Evolutionary conservation across 2,329 filamentous ascomycete species (phyloP).

Genomic region (Sporothrix humicola): DNA sequence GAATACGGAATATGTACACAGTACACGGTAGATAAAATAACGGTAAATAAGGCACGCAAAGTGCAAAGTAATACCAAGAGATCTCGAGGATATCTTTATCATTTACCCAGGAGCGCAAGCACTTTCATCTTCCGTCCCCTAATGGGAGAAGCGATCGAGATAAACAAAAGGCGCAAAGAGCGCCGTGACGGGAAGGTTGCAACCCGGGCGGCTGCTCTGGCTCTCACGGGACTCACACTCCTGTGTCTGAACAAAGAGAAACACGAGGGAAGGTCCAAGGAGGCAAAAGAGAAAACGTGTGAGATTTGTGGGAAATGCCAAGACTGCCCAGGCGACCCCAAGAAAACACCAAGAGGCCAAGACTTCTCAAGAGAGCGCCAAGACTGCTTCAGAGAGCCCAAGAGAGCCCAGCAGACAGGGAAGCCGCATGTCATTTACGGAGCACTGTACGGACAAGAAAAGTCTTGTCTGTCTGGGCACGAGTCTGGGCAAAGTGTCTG

Average conservation of each 20-base stretch:
- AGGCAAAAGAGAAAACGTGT: slow-evolving; percentile 6
- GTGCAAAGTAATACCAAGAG: neutral
- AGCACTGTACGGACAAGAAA: slow-evolving; percentile 8
- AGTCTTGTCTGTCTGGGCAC: neutral
- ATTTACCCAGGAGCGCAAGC: too few relatives aligned
- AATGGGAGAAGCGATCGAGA: neutral
- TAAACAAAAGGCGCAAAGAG: neutral
- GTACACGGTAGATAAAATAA: too few relatives aligned
- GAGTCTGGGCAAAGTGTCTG: neutral
- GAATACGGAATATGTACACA: neutral
- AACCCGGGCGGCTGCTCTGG: neutral
- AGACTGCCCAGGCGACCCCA: neutral
- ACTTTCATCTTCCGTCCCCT: too few relatives aligned
- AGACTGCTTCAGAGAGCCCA: neutral
- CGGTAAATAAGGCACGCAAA: neutral
- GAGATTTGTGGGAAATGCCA: slow-evolving; percentile 13
- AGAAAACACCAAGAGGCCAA: too few relatives aligned
- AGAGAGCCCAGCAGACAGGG: slow-evolving; percentile 1
- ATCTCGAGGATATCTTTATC: too few relatives aligned
- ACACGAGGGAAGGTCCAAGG: neutral
- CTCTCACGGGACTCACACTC: too few relatives aligned
- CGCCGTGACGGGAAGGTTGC: neutral
- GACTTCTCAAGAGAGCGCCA: too few relatives aligned
- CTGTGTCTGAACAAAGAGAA: neutral
- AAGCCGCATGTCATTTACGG: slow-evolving; percentile 19